phyloP scores from a whole-genome alignment of 1,284 basidiomycete genomes.

The Termitomyces sp. region DNA sequence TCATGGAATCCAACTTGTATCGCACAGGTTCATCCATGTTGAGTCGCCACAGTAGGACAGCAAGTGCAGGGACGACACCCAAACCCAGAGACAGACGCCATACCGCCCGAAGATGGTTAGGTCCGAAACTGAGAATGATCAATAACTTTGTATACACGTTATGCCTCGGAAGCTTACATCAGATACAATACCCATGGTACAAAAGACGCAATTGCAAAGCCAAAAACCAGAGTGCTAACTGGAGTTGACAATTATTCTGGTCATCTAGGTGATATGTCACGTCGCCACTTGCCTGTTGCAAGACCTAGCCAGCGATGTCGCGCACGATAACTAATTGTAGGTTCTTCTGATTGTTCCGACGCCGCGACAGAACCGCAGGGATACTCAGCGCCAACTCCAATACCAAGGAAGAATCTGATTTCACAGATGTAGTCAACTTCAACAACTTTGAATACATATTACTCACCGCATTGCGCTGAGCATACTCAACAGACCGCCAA shows the following conservation, averaged over 20 bases:
- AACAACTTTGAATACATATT: background rate
- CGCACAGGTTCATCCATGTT: slow-evolving; percentile 76
- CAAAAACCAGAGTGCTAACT: slow-evolving; percentile 84
- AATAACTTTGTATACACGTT: background rate
- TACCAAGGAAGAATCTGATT: slow-evolving; percentile 69
- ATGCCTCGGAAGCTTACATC: slow-evolving; percentile 51
- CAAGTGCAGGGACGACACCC: slow-evolving; percentile 75
- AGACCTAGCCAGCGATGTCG: slow-evolving; percentile 85
- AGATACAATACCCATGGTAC: slow-evolving; percentile 80
- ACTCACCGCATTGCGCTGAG: slow-evolving; percentile 73
- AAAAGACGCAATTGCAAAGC: slow-evolving; percentile 80
- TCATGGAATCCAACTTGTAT: slow-evolving; percentile 75
- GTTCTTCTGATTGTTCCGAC: slow-evolving; percentile 85
- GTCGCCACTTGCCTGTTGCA: slow-evolving; percentile 60
- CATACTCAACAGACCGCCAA: slow-evolving; percentile 70
- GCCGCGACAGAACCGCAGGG: slow-evolving; percentile 87
- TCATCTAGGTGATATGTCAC: background rate
- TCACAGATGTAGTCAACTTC: too few relatives aligned
- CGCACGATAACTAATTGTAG: slow-evolving; percentile 66
- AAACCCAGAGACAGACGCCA: slow-evolving; percentile 91
- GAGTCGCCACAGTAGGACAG: slow-evolving; percentile 82
- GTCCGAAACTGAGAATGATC: slow-evolving; percentile 52
- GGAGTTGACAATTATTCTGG: background rate
- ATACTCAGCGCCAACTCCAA: slow-evolving; percentile 40
- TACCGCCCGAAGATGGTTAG: slow-evolving; percentile 74